Base-by-base conservation (phyloP, 495 filamentous ascomycete species). In the Apiosordaria backusii region DNA sequence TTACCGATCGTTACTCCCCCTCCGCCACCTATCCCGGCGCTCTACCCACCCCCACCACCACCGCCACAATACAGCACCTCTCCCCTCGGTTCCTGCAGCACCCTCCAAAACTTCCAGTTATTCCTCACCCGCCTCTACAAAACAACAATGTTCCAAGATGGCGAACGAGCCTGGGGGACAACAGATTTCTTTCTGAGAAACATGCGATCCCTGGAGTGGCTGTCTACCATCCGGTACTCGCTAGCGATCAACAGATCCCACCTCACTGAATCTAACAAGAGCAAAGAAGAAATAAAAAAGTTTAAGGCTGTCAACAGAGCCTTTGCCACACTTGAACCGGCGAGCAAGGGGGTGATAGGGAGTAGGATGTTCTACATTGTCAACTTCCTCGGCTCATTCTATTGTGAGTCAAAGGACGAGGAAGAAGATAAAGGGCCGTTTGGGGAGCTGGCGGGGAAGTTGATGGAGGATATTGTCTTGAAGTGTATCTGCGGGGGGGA, bases 151-250 rank as follows among this genome's bases (percentile, higher is more conserved):
- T 68, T 66, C 57, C 68, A 70, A 50, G 70, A 72, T 53, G 66
- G 66, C n/a, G 70, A 72, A 45, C 65, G 64, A 21, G 58, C 57
- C 1, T 72, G 70, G 70, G 70, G 70, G 3, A 72, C 70, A 45
- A 72, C 70, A 6, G 65, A 70, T 61, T 72, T 68, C 68, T 72
- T 68, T 65, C 63, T 66, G 0, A 59, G 68, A 15, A 68, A 63
- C 35, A 65, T 63, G 29, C 54, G 58, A 18, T 65, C 65, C 0
- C 64, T 67, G 57, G 70, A 70, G 50, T 72, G 70, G 70, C 40
- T 70, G 25, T 68, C 64, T 50, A 68, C 68, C 23, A 57, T 70
- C 62, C 65, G 70, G 21, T 70, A 68, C 60, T 68, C 70, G 57
- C 65, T 70, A 27, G 68, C 65, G 1, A 40, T 68, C 10, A 63